Percentiles rank a stretch among this genome's conserved stretches.
These are phyloP conservation scores for Calocybe indica DNA, from an alignment of 768 basidiomycete genomes.

Conservation along the genomic window DNA sequence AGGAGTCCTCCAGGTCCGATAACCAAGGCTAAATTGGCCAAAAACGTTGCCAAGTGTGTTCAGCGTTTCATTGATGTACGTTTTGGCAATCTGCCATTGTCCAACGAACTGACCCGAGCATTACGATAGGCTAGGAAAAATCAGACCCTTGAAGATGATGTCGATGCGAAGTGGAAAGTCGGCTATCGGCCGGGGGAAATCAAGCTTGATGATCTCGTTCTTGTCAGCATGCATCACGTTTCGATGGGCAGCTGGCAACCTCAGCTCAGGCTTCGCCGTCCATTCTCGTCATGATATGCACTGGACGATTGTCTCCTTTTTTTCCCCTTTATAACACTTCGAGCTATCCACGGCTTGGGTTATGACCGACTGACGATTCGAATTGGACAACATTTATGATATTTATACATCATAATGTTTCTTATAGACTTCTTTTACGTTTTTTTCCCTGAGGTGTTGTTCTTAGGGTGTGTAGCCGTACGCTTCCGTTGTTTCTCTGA, in stretches of 20 bases:
- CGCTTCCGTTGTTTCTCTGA: background rate
- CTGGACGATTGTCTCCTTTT: background rate
- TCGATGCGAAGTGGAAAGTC: constrained; percentile 58
- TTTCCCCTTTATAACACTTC: no score
- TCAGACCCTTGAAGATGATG: constrained; percentile 57
- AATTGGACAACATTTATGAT: no score
- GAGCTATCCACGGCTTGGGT: no score
- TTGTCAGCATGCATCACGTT: constrained; percentile 79
- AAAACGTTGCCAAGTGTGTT: constrained; percentile 75
- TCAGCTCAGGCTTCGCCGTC: constrained; percentile 54
- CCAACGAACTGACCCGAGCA: constrained; percentile 4
- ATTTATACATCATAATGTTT: no score
- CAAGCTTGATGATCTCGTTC: constrained; percentile 58
- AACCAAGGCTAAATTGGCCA: constrained; percentile 69
- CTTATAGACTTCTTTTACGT: no score
- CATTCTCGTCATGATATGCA: constrained; percentile 12
- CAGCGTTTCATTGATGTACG: constrained; percentile 60
- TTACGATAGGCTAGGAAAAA: constrained; percentile 39
- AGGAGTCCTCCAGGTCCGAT: constrained; percentile 73
- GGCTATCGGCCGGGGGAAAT: constrained; percentile 47
- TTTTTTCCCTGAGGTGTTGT: background rate
- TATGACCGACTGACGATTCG: no score
- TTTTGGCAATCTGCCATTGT: constrained; percentile 4
- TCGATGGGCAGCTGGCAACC: constrained; percentile 83
- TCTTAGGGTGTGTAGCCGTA: background rate